Evolutionary conservation across 1,284 basidiomycete species (phyloP), one percentile per base, ranked within the genome.

Genomic region (Flammula alnicola): DNA sequence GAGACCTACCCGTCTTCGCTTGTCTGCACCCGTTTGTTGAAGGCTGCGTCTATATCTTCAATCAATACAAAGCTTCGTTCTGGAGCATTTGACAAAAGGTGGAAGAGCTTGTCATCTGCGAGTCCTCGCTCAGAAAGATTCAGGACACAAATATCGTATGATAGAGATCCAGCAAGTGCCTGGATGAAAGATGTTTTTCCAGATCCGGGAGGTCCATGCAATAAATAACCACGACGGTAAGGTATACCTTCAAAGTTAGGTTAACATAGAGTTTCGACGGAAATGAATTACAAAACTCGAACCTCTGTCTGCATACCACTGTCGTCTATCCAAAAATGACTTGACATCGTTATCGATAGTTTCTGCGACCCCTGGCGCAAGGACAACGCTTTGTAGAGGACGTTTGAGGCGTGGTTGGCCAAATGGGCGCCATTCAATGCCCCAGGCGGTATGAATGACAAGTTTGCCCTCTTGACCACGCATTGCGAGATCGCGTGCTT

Each of bases 101-200:
- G 93, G 59, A 93, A 95, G 17, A 99, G 79, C 72, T 96, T 98
- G 75, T 99, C 97, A 67, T 99, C 97, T 25, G 93, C 92, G 43
- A 99, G 79, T 0, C 97, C 97, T 47, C 97, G 83, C 72, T 99
- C 96, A 23, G 96, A 96, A 31, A 99, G 81, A 69, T 99, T 99
- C 40, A 99, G 78, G 20, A 99, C 72, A 67, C 95, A 98, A 51
- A 99, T 98, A 69, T 99, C 95, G 75, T 98, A 98, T 48, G 84
- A 87, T 22, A 99, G 73, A 12, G 86, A 83, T 9, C 96, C 97
- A 7, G 97, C 97, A 6, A 99, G 80, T 3, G 97, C 95, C 67
- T 98, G 95, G 59, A 99, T 99, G 73, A 95, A 99, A 0, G 95
- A 98, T 1, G 95, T 96, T 71, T 99, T 99, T 47, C 97, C 97